Base-by-base conservation (phyloP, 306 rosid species). In the Fagus crenata region DNA sequence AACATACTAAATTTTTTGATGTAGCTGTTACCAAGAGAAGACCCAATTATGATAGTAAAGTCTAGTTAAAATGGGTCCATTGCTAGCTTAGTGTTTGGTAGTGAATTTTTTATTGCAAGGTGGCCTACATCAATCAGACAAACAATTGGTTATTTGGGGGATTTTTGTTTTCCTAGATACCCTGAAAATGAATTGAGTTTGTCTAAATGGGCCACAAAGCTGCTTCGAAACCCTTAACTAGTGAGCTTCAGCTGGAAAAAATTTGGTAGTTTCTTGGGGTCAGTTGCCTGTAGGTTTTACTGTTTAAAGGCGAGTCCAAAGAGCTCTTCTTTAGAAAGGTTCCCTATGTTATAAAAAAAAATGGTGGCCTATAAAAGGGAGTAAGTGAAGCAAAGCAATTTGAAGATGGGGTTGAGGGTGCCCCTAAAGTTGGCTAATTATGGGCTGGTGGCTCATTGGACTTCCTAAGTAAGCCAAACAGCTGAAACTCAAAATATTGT, bases 161-260 rank as follows among this genome's bases (percentile, higher is more conserved):
- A 76, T 76, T 46, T 46, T 46, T 46, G n/a, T 40, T 41, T 53
- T 41, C n/a, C 9, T 4, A 13, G 53, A 74, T 67, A 33, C 43
- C 40, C 60, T 51, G 42, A 42, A 49, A 7, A 39, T 6, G 1
- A 53, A 64, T 65, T 9, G 41, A 42, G 39, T 60, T 53, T 54
- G 37, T 73, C 67, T 53, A 72, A 79, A 5, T 18, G n/a, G 18
- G 32, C 61, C 75, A 33, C 71, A 12, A 65, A 65, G 12, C 32
- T 15, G 31, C 32, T 7, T 65, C 12, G 17, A 37, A 65, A 65
- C 2, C 22, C 5, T 11, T 37, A 39, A 18, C 4, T 4, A 61
- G 68, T 13, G 41, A 32, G 8, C 18, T 61, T 61, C 18, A 33
- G 18, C 11, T 61, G 41, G 28, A 22, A 22, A 22, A 22, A 22